Evolutionary conservation across 2,329 filamentous ascomycete genomes (phyloP).

Genomic region (Emergomyces pasteurianus): DNA sequence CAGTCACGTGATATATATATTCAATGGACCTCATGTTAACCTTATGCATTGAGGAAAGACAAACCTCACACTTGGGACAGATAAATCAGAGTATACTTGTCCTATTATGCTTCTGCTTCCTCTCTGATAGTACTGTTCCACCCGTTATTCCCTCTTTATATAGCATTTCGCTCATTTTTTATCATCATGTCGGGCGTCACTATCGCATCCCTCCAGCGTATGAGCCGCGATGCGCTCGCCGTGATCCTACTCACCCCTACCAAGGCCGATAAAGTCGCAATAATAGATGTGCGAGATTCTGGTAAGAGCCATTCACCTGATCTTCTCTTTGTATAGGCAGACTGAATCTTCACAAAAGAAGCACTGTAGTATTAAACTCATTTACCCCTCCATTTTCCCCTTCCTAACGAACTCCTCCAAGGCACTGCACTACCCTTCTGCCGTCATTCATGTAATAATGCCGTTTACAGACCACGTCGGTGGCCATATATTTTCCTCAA

Average conservation of each 20-base stretch:
- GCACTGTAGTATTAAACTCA: background rate
- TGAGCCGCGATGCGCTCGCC: slow-evolving; percentile 58
- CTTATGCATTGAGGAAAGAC: no score
- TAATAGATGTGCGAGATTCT: slow-evolving; percentile 83
- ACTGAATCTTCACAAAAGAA: background rate
- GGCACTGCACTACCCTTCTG: background rate
- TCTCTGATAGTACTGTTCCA: background rate
- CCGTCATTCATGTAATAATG: background rate
- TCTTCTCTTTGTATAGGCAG: background rate
- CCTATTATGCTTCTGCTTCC: background rate
- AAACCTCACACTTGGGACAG: background rate
- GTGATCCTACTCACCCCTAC: slow-evolving; percentile 46
- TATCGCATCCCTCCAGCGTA: slow-evolving; percentile 52
- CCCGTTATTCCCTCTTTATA: background rate
- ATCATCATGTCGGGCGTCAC: slow-evolving; percentile 42
- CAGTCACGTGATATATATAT: background rate
- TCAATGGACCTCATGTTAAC: no score
- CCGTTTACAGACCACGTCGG: slow-evolving; percentile 63
- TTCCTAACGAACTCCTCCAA: background rate
- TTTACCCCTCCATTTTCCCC: background rate
- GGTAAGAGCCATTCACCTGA: slow-evolving; percentile 33
- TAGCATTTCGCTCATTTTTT: background rate
- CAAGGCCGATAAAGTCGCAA: slow-evolving; percentile 43
- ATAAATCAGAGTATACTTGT: background rate
- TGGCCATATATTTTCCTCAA: slow-evolving; percentile 70